phyloP scores from a whole-genome alignment of 2,329 filamentous ascomycete genomes.

The Phaeosphaeriaceae sp. region DNA sequence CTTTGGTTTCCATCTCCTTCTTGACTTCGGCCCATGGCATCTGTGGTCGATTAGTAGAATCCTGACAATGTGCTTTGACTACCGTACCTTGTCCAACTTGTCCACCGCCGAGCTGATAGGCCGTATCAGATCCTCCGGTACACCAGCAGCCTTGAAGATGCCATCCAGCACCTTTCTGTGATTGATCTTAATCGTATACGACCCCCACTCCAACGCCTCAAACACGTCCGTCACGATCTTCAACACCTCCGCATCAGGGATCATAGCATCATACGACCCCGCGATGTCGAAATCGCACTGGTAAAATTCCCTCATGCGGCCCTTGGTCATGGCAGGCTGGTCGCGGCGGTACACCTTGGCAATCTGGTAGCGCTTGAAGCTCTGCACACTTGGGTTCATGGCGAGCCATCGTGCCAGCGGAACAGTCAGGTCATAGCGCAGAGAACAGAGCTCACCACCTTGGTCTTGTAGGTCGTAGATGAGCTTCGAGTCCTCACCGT shows the following conservation, averaged over 20 bases:
- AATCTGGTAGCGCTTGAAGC: conserved; percentile 94
- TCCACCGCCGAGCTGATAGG: conserved; percentile 92
- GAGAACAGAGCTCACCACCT: conserved; percentile 82
- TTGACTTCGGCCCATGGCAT: conserved; percentile 85
- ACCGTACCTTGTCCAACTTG: conserved; percentile 83
- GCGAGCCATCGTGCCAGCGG: conserved; percentile 92
- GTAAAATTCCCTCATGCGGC: conserved; percentile 94
- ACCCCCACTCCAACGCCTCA: conserved; percentile 76
- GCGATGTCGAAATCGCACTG: conserved; percentile 98
- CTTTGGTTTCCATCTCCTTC: conserved; percentile 95
- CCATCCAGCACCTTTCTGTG: conserved; percentile 94
- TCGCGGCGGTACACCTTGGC: conserved; percentile 88
- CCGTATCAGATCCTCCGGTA: conserved; percentile 85
- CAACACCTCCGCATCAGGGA: conserved; percentile 89
- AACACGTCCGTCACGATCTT: conserved; percentile 87
- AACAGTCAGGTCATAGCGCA: conserved; percentile 88
- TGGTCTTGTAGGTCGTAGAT: conserved; percentile 91
- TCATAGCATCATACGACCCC: conserved; percentile 83
- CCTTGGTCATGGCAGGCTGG: conserved; percentile 82
- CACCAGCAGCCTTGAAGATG: conserved; percentile 89
- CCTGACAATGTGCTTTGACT: not conserved
- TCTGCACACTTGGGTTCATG: conserved; percentile 83
- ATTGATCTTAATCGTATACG: conserved; percentile 91
- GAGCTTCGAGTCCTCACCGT: conserved; percentile 90
- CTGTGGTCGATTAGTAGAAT: conserved; percentile 30